These are phyloP conservation scores for Arachis hypogaea DNA, from an alignment of 306 rosid genomes.

Conservation along the genomic window DNA sequence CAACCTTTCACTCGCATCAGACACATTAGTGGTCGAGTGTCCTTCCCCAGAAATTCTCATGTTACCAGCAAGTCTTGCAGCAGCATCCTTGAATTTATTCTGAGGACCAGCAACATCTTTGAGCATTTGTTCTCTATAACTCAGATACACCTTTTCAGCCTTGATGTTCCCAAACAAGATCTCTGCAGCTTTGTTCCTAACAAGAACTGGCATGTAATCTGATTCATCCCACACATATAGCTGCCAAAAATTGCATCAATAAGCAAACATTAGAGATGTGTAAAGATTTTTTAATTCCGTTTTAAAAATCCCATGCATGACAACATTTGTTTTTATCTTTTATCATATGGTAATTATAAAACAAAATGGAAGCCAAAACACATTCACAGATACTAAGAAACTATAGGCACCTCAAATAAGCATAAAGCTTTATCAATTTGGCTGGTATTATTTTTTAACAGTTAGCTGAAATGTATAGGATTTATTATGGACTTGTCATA, in stretches of 20 bases:
- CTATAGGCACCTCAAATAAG: neutral
- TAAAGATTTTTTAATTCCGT: neutral
- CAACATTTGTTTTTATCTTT: neutral
- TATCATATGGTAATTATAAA: constrained; percentile 1
- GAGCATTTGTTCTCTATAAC: constrained; percentile 48
- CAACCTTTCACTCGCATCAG: constrained; percentile 31
- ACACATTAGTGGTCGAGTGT: constrained; percentile 38
- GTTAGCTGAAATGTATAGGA: neutral
- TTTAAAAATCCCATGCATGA: constrained; percentile 18
- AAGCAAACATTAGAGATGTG: constrained; percentile 6
- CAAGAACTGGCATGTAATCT: constrained; percentile 63
- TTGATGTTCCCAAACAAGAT: constrained; percentile 79
- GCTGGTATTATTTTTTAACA: constrained; percentile 13
- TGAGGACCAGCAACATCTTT: constrained; percentile 24
- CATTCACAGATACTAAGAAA: neutral
- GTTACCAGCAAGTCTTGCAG: constrained; percentile 10
- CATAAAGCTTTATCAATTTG: constrained; percentile 17
- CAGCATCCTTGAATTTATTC: constrained; percentile 22
- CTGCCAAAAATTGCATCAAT: constrained; percentile 48
- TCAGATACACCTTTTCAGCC: constrained; percentile 63
- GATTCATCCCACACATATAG: constrained; percentile 81
- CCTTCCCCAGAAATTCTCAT: constrained; percentile 36
- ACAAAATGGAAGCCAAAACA: neutral
- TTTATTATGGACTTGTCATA: neutral
- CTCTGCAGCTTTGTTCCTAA: constrained; percentile 76